A percentile compares a stretch with the other conserved stretches of the same genome.
phyloP scores from a whole-genome alignment of 805 yeast species.

The Cyberlindnera euphorbiiphila region DNA sequence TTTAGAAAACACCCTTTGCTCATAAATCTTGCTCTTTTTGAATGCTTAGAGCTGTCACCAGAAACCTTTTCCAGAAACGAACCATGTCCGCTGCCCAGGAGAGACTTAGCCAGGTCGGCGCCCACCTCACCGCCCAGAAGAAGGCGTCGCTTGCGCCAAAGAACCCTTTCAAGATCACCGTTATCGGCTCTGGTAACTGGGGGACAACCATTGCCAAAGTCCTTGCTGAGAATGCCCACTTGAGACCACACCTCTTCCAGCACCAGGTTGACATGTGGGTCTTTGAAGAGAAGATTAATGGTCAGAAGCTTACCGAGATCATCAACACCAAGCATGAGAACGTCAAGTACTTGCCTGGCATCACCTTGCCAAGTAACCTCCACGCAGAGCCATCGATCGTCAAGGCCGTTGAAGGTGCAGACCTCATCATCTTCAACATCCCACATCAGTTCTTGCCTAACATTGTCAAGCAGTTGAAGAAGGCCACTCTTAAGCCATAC shows the following conservation, averaged over 20 bases:
- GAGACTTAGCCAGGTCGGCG: conserved; percentile 23
- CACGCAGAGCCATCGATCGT: conserved; percentile 82
- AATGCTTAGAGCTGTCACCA: too few relatives aligned
- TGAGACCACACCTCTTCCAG: conserved; percentile 69
- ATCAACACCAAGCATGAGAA: conserved; percentile 90
- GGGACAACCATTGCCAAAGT: conserved; percentile 97
- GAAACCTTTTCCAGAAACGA: neutral
- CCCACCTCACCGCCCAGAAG: conserved; percentile 19
- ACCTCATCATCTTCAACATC: conserved; percentile 86
- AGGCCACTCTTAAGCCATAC: conserved; percentile 62
- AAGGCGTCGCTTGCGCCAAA: conserved; percentile 23
- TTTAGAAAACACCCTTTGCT: too few relatives aligned
- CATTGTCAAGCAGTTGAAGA: conserved; percentile 65
- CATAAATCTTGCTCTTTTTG: neutral
- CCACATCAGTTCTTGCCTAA: conserved; percentile 93
- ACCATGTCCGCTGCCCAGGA: conserved; percentile 23
- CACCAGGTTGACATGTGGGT: conserved; percentile 94
- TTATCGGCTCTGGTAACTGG: conserved; percentile 97
- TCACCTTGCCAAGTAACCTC: conserved; percentile 80
- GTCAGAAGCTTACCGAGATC: conserved; percentile 73
- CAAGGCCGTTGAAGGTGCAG: conserved; percentile 75
- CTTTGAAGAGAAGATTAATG: conserved; percentile 77
- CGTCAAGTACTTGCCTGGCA: conserved; percentile 89
- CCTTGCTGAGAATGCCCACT: conserved; percentile 79
- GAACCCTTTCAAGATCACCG: conserved; percentile 53